A percentile compares a stretch with the other conserved stretches of the same genome.
These are phyloP conservation scores for Gynostemma pentaphyllum DNA, from an alignment of 306 rosid genomes.

Conservation along the genomic window DNA sequence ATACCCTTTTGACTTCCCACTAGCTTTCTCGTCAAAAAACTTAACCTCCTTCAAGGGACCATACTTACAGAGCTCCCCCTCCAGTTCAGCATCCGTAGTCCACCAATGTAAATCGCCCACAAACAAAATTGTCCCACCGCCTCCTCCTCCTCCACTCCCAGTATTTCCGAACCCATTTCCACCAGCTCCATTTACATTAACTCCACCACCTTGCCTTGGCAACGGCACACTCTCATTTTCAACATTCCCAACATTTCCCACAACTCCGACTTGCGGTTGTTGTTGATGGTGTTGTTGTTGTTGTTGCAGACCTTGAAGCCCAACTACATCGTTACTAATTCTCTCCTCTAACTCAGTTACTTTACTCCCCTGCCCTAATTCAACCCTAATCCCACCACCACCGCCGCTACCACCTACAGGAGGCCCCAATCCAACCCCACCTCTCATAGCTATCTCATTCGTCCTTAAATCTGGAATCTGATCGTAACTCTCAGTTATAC, in stretches of 20 bases:
- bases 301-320: slow-evolving; percentile 40
- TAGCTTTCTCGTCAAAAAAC: slow-evolving; percentile 91
- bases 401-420: slow-evolving; percentile 20
- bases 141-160: slow-evolving; percentile 21
- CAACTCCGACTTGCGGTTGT: slow-evolving; percentile 23
- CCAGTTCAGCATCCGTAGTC: slow-evolving; percentile 93
- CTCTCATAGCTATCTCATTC: slow-evolving; percentile 33
- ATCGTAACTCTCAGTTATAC: slow-evolving; percentile 27
- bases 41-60: slow-evolving; percentile 88
- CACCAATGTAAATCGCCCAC: slow-evolving; percentile 99
- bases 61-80: slow-evolving; percentile 66
- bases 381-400: slow-evolving; percentile 73
- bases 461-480: slow-evolving; percentile 71
- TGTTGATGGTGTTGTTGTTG: slow-evolving; percentile 19
- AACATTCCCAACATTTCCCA: slow-evolving; percentile 29
- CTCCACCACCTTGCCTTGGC: slow-evolving; percentile 46
- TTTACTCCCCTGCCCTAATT: slow-evolving; percentile 55
- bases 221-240: slow-evolving; percentile 49
- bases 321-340: slow-evolving; percentile 30
- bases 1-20: slow-evolving; percentile 95
- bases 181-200: slow-evolving; percentile 30
- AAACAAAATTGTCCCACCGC: slow-evolving; percentile 63
- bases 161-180: slow-evolving; percentile 20
- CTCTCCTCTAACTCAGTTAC: slow-evolving; percentile 49
- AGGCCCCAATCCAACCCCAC: slow-evolving; percentile 28